A percentile compares a stretch with the other conserved stretches of the same genome.
Conservation (phyloP, 345 rosid genomes). For the Rhodamnia rubescens region DNA sequence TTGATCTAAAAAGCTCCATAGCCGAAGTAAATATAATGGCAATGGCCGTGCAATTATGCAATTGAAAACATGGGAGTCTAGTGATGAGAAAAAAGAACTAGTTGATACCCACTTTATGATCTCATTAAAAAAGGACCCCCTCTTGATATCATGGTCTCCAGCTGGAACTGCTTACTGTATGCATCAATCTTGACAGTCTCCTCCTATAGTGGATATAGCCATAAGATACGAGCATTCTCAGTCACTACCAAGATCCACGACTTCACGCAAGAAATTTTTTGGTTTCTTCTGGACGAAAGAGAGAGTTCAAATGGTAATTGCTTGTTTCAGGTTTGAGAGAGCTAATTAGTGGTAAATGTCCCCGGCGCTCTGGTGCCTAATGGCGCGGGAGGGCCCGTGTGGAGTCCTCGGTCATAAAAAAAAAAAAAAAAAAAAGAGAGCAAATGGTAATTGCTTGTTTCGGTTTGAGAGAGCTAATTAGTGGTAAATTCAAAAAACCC, state of each 20-base stretch:
- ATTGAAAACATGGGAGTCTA: neutral
- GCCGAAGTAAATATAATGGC: neutral
- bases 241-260: neutral
- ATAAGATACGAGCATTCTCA: neutral
- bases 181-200: neutral
- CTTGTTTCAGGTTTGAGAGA: neutral
- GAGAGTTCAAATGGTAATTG: neutral
- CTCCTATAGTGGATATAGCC: neutral
- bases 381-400: too few species aligned
- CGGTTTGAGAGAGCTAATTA: neutral
- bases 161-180: neutral
- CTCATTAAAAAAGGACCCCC: neutral
- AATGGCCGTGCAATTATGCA: neutral
- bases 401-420: too few species aligned
- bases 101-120: neutral
- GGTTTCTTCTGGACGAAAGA: neutral
- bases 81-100: neutral
- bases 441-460: neutral
- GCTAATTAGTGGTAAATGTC: neutral
- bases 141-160: neutral
- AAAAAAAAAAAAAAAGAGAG: too few species aligned
- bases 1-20: neutral
- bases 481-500: neutral
- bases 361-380: too few species aligned
- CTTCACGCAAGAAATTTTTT: neutral